A percentile compares a stretch with the other conserved stretches of the same genome.
These are phyloP conservation scores for Sporothrix sp. DNA, from an alignment of 2,329 filamentous ascomycete genomes.

Conservation along the genomic window DNA sequence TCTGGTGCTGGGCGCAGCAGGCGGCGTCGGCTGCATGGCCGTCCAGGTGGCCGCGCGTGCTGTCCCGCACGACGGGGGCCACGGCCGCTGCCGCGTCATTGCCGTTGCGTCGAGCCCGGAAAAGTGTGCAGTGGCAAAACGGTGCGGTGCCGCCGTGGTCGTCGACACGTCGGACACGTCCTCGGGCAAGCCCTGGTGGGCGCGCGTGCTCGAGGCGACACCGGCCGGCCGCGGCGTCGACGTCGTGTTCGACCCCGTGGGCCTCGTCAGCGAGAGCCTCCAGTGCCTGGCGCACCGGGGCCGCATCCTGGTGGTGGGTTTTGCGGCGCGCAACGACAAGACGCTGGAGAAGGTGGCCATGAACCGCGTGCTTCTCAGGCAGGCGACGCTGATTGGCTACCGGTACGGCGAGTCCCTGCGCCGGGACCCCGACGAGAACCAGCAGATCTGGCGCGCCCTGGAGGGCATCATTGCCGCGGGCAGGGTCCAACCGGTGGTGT, in stretches of 20 bases:
- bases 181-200: constrained; percentile 34
- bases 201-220: constrained; percentile 39
- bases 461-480: constrained; percentile 36
- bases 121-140: constrained; percentile 34
- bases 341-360: constrained; percentile 32
- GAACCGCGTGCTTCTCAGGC: constrained; percentile 45
- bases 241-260: constrained; percentile 49
- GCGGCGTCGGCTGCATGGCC: constrained; percentile 45
- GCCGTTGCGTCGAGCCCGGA: constrained; percentile 38
- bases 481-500: constrained; percentile 41
- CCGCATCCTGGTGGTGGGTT: constrained; percentile 46
- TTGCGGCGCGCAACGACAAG: constrained; percentile 35
- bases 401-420: constrained; percentile 48
- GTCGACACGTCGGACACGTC: constrained; percentile 30
- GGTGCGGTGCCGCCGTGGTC: constrained; percentile 31
- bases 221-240: constrained; percentile 39
- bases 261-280: constrained; percentile 44
- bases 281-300: constrained; percentile 45
- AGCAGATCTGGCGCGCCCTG: constrained; percentile 42
- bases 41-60: constrained; percentile 40
- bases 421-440: constrained; percentile 36
- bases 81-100: constrained; percentile 35
- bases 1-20: constrained; percentile 45
- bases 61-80: constrained; percentile 29
- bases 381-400: constrained; percentile 44